Evolutionary conservation across 1,284 basidiomycete species (phyloP), one percentile per base, ranked within the genome.

Genomic region (Chalciporus sp.): DNA sequence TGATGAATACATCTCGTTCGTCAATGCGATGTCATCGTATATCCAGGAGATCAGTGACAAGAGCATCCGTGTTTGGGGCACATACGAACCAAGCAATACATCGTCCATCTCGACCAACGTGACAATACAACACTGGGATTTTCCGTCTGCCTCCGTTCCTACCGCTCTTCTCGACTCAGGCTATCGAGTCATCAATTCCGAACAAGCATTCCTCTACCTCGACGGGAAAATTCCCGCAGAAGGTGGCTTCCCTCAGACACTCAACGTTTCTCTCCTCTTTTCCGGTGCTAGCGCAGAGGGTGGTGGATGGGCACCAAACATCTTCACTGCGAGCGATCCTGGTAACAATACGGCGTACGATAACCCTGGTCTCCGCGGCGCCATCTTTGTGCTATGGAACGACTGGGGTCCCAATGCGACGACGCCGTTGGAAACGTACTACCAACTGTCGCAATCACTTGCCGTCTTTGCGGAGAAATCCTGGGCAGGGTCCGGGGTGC

Each of bases 351-450:
- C 72, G 8, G 49, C 47, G 10, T 57, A 68, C 11, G 45, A 62
- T 8, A 47, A 67, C 17, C 51, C 62, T 0, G 61, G 65, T 12
- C 61, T 75, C 19, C 56, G 70, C 2, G 73, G 74, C 28, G 64
- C 70, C 0, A 69, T 74, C 11, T 70, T 74, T 60, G 73, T 69
- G 1, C 56, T 73, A 6, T 76, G 74, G 73, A 74, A 74, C 33
- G 74, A 76, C 55, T 74, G 69, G 65, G 74, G 74, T 3, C 65
- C 72, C 28, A 75, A 73, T 27, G 68, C 74, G n/a, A 74, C 70
- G 17, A 75, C 73, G 4, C 70, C 70, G 4, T 55, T 73, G 3
- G 74, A 76, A 55, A 68, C 70, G 1, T 75, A 72, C 49, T 73
- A 73, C 53, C 69, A 72, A 29, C 56, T 75, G 1, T 63, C 69